Base-by-base conservation (phyloP, 1,284 basidiomycete species). In the Veloboletus limbatus region DNA sequence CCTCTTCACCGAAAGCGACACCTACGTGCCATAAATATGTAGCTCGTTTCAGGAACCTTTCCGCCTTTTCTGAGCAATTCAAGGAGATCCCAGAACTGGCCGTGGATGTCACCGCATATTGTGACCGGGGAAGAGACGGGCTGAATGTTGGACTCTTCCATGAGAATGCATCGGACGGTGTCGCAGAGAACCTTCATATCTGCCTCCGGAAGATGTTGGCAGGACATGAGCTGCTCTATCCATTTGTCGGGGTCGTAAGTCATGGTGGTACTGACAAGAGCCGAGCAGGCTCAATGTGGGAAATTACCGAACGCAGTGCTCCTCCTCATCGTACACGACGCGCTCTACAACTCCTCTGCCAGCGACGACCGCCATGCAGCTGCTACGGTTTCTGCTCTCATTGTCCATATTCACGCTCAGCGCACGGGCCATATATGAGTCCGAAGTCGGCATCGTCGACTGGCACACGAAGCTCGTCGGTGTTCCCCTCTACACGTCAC, bases 121-220 rank as follows among this genome's bases (percentile, higher is more conserved):
- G 92, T 95, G 18, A 96, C 92, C 0, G 94, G 95, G 43, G 82
- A 87, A 16, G 84, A 85, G 28, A 97, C 92, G 11, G 92, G 92
- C 62, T 96, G 93, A 43, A 97, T 95, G 62, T 97, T 98, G 53
- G 87, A 89, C 68, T 97, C 95, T 67, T 97, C 95, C 63, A 97
- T 82, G 26, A 97, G 78, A 35, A 95, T 81, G 26, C 82, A 76
- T 39, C 90, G 82, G 28, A 97, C 92, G 43, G 84, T 77, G 49
- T 89, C 82, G 73, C 95, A 97, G 43, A 97, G 83, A 11, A 81
- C 69, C 62, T 92, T 94, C 86, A 98, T 96, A 59, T 95, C 91
- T 11, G 81, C 65, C 72, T 97, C 94, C 16, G 90, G 80, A n/a
- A 97, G 81, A 59, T 92, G 85, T 53, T 85, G 79, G 73, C 92